Percentiles rank a stretch among this genome's conserved stretches.
phyloP scores from a whole-genome alignment of 495 filamentous ascomycete genomes.

The Clohesyomyces aquaticus region DNA sequence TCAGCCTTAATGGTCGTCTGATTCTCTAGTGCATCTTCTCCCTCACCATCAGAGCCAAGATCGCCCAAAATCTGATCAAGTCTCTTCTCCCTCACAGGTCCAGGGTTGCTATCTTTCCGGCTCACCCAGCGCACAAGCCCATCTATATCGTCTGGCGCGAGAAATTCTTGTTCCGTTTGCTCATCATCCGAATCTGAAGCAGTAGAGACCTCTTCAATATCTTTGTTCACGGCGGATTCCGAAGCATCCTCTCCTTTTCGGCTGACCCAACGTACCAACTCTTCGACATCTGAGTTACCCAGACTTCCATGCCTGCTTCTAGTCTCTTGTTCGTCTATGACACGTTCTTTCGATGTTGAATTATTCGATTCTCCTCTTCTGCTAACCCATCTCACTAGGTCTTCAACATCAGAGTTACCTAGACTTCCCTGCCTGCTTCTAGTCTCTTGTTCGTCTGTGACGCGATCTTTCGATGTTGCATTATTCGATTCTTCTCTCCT shows the following conservation, averaged over 20 bases:
- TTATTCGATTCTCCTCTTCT: constrained; percentile 15
- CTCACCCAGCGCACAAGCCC: constrained; percentile 25
- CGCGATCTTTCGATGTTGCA: constrained; percentile 1
- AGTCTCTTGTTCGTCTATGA: neutral
- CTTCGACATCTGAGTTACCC: neutral
- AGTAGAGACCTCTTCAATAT: neutral
- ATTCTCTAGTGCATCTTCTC: too few relatives aligned
- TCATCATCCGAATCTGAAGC: neutral
- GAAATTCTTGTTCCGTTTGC: neutral
- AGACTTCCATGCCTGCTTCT: constrained; percentile 1
- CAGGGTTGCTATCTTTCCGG: constrained; percentile 19
- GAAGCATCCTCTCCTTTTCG: constrained; percentile 3
- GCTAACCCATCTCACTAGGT: constrained; percentile 28
- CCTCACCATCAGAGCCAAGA: neutral
- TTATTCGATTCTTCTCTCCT: constrained; percentile 16
- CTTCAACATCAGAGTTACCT: neutral
- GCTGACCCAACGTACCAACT: constrained; percentile 18
- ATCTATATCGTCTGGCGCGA: constrained; percentile 10
- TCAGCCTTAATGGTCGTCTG: too few relatives aligned
- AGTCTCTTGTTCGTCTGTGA: neutral
- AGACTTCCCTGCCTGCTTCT: constrained; percentile 1
- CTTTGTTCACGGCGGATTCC: neutral
- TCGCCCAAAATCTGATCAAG: neutral
- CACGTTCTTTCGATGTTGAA: neutral
- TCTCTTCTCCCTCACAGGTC: constrained; percentile 9